Percentiles rank a stretch among this genome's conserved stretches.
Evolutionary conservation across 345 rosid genomes (phyloP).

Genomic region (Rhodamnia rubescens): DNA sequence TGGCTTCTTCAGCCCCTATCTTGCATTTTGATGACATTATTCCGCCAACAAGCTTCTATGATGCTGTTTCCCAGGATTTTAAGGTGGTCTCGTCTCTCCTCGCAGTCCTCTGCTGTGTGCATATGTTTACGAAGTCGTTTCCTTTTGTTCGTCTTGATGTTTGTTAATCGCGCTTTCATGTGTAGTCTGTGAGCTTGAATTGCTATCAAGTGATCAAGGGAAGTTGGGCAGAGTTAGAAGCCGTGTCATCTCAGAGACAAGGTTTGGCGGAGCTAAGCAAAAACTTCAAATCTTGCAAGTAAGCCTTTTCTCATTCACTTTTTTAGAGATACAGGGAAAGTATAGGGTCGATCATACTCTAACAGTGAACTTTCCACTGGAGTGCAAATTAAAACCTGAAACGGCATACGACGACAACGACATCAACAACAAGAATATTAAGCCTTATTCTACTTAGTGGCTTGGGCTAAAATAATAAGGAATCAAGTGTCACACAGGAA

Average conservation of each 20-base stretch:
- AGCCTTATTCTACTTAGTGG: neutral
- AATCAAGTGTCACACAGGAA: neutral
- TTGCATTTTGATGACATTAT: conserved; percentile 57
- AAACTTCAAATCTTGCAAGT: conserved; percentile 59
- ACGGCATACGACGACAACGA: neutral
- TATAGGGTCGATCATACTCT: neutral
- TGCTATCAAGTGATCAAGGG: conserved; percentile 62
- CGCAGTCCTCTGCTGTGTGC: neutral
- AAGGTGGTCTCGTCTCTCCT: conserved; percentile 26
- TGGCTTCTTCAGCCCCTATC: conserved; percentile 79
- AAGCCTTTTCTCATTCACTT: conserved; percentile 5
- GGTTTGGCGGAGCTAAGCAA: conserved; percentile 50
- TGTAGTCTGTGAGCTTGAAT: conserved; percentile 27
- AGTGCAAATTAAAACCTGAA: neutral
- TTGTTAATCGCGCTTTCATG: neutral
- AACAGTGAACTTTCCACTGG: neutral
- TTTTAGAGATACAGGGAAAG: neutral
- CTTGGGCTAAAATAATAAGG: neutral
- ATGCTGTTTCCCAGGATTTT: conserved; percentile 62
- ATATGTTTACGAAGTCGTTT: neutral
- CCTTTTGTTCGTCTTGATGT: neutral
- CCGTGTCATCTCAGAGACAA: conserved; percentile 28
- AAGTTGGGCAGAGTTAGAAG: conserved; percentile 60
- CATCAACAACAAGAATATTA: neutral
- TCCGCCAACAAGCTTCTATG: conserved; percentile 67